A percentile compares a stretch with the other conserved stretches of the same genome.
These are phyloP conservation scores for Salvia sclarea DNA, from an alignment of 305 asterid genomes.

Conservation along the genomic window DNA sequence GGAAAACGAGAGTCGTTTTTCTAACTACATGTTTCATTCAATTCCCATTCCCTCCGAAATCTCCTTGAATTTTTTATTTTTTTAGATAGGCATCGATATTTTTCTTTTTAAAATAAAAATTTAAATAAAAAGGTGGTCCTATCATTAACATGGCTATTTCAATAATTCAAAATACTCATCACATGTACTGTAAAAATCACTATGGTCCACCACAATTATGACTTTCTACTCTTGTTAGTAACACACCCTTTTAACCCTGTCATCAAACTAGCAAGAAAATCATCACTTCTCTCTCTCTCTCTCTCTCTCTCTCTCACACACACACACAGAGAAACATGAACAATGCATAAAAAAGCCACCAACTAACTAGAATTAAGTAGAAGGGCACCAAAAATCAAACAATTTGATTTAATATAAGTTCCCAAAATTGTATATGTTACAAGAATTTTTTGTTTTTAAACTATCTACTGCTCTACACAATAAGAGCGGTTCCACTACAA, in stretches of 20 bases:
- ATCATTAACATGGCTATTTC: conserved; percentile 31
- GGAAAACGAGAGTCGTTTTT: no score
- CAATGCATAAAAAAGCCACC: neutral
- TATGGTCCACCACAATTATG: conserved; percentile 40
- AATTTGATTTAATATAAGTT: conserved; percentile 16
- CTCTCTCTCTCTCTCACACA: neutral
- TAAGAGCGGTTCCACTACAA: conserved; percentile 25
- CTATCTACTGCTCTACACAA: conserved; percentile 27
- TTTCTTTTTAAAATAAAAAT: no score
- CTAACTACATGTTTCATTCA: no score
- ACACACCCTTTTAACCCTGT: neutral
- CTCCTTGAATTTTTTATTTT: no score
- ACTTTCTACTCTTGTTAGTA: conserved; percentile 23
- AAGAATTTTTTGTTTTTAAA: conserved; percentile 20
- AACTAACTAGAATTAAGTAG: conserved; percentile 1
- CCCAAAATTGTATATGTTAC: conserved; percentile 31
- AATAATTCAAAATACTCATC: conserved; percentile 38
- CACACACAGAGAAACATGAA: neutral
- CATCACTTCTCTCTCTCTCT: neutral
- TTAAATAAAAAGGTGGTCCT: conserved; percentile 43
- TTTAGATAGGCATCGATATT: no score
- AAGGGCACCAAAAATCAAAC: conserved; percentile 7
- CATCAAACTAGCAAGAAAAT: conserved; percentile 5
- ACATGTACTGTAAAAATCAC: conserved; percentile 32
- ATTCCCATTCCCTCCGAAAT: no score